phyloP scores from a whole-genome alignment of 2,329 filamentous ascomycete genomes.

The Thielaviopsis populi region DNA sequence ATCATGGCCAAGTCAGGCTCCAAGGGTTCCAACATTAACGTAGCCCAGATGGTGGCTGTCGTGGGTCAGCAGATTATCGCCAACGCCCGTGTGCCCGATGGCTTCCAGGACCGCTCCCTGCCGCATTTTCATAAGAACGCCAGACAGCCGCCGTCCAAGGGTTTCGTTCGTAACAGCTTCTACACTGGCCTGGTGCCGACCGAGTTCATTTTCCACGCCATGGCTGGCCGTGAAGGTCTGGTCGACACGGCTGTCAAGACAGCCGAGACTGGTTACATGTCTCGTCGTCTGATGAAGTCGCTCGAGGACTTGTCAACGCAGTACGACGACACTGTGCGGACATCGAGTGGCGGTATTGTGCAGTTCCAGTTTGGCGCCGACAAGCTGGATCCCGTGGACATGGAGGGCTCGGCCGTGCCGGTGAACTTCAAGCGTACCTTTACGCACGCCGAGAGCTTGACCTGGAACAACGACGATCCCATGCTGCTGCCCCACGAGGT shows the following conservation, averaged over 20 bases:
- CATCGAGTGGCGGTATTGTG: slow-evolving; percentile 73
- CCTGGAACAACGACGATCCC: slow-evolving; percentile 62
- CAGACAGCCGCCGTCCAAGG: slow-evolving; percentile 83
- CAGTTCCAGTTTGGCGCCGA: slow-evolving; percentile 98
- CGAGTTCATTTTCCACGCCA: slow-evolving; percentile 96
- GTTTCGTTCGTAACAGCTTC: slow-evolving; percentile 95
- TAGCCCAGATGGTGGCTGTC: slow-evolving; percentile 95
- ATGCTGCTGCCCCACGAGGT: slow-evolving; percentile 65
- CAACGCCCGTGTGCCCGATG: slow-evolving; percentile 80
- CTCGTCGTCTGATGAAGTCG: slow-evolving; percentile 92
- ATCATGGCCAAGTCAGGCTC: slow-evolving; percentile 97
- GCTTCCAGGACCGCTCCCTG: slow-evolving; percentile 87
- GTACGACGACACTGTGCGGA: slow-evolving; percentile 90
- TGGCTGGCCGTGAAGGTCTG: slow-evolving; percentile 93
- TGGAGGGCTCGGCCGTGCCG: slow-evolving; percentile 87
- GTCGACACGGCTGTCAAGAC: slow-evolving; percentile 99
- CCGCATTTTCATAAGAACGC: slow-evolving; percentile 93
- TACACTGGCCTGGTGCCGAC: slow-evolving; percentile 80
- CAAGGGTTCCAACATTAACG: slow-evolving; percentile 94
- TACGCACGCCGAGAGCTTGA: slow-evolving; percentile 61
- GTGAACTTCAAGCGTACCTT: slow-evolving; percentile 88
- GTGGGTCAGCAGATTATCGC: slow-evolving; percentile 98
- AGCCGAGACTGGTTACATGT: slow-evolving; percentile 98
- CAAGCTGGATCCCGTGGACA: slow-evolving; percentile 87
- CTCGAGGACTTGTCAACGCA: slow-evolving; percentile 85